phyloP scores from a whole-genome alignment of 1,284 basidiomycete genomes.

The Boletus smithii region DNA sequence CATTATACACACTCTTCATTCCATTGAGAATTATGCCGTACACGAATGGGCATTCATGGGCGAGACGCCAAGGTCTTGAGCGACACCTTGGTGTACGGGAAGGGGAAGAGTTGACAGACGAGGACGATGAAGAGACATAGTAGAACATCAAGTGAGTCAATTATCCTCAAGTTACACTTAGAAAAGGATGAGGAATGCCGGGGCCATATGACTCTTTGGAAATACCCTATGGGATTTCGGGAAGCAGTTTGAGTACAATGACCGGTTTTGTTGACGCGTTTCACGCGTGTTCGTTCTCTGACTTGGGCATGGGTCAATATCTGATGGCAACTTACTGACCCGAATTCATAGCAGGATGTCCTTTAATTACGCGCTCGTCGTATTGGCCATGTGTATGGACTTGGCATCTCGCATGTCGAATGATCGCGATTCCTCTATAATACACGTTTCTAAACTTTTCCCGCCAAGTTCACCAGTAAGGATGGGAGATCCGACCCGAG shows the following conservation, averaged over 20 bases:
- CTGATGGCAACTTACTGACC: slow-evolving; percentile 7
- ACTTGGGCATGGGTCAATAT: slow-evolving; percentile 1
- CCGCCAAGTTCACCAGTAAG: too few species aligned
- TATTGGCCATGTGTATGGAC: neutral
- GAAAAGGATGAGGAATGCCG: slow-evolving; percentile 66
- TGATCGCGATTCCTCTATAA: too few species aligned
- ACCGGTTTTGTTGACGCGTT: slow-evolving; percentile 19
- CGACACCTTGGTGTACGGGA: slow-evolving; percentile 56
- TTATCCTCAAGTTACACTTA: neutral
- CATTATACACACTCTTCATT: slow-evolving; percentile 73
- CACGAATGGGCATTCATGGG: slow-evolving; percentile 84
- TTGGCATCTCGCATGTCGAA: too few species aligned
- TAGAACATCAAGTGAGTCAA: slow-evolving; percentile 18
- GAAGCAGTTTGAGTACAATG: slow-evolving; percentile 25
- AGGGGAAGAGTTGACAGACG: slow-evolving; percentile 73
- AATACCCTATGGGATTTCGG: slow-evolving; percentile 20
- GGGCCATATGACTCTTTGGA: slow-evolving; percentile 76
- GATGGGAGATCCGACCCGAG: too few species aligned
- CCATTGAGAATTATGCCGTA: slow-evolving; percentile 81
- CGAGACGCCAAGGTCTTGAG: slow-evolving; percentile 60
- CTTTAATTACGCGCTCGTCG: too few species aligned
- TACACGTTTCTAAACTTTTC: too few species aligned
- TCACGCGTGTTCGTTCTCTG: slow-evolving; percentile 20
- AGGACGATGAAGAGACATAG: slow-evolving; percentile 47
- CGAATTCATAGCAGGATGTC: neutral